Evolutionary conservation across 202 grass and related monocot species (phyloP).

Genomic region (Bolboschoenoplectus hybrid): DNA sequence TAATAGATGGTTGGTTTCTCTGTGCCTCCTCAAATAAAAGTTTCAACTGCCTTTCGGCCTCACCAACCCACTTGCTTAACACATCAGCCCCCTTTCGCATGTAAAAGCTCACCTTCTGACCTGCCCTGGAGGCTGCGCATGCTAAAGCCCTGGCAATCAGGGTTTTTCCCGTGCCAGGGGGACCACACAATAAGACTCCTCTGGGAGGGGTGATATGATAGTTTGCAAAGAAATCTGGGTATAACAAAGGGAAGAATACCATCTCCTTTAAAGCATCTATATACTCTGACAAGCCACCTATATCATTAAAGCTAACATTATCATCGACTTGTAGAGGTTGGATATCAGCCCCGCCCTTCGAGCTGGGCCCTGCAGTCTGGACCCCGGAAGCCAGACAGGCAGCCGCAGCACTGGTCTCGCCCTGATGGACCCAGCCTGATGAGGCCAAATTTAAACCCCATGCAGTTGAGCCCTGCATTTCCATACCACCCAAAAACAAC

Average conservation of each 20-base stretch:
- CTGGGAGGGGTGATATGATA: conserved; percentile 98
- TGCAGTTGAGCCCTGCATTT: conserved; percentile 76
- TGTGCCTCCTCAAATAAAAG: conserved; percentile 99
- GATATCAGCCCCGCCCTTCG: conserved; percentile 98
- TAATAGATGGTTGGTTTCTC: conserved; percentile 97
- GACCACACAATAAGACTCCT: conserved; percentile 97
- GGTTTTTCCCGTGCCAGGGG: conserved; percentile 95
- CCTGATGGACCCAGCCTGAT: conserved; percentile 95
- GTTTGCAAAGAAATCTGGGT: conserved; percentile 99
- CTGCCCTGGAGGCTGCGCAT: conserved; percentile 90
- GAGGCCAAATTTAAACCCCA: conserved; percentile 96
- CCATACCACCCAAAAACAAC: conserved; percentile 82
- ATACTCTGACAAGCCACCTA: conserved; percentile 91
- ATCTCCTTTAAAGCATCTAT: conserved; percentile 99
- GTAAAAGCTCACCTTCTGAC: conserved; percentile 99
- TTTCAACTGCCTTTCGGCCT: conserved; percentile 98
- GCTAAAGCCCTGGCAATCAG: conserved; percentile 98
- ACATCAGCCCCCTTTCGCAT: conserved; percentile 99
- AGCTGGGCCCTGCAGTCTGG: conserved; percentile 98
- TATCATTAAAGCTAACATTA: conserved; percentile 95
- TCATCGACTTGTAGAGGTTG: conserved; percentile 93
- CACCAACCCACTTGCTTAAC: conserved; percentile 99
- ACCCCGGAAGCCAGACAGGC: conserved; percentile 60
- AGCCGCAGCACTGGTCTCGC: conserved; percentile 55
- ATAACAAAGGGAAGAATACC: conserved; percentile 97